phyloP scores from a whole-genome alignment of 1,284 basidiomycete genomes.

The Moniliophthora roreri region DNA sequence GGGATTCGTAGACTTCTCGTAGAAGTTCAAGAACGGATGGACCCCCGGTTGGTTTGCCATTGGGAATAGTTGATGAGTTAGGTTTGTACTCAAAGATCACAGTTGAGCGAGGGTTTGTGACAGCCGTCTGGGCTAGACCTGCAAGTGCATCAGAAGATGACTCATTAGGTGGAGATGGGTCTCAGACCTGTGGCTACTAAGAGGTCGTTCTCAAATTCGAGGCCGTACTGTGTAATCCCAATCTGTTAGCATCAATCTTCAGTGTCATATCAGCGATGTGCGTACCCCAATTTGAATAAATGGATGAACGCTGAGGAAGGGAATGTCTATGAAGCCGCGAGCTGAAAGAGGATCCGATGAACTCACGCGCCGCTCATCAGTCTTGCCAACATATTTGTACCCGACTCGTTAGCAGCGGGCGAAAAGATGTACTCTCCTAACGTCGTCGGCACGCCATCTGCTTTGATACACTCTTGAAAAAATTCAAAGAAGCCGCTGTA shows the following conservation, averaged over 20 bases:
- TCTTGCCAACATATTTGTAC: constrained; percentile 51
- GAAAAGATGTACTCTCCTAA: constrained; percentile 59
- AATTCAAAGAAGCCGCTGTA: constrained; percentile 58
- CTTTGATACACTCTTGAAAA: constrained; percentile 49
- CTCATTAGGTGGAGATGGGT: neutral
- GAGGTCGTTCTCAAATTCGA: constrained; percentile 57
- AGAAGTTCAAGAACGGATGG: constrained; percentile 50
- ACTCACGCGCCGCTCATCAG: constrained; percentile 58
- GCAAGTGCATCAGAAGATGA: neutral
- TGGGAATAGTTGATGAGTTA: neutral
- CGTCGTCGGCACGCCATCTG: constrained; percentile 39
- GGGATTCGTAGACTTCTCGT: constrained; percentile 53
- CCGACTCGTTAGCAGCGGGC: constrained; percentile 44
- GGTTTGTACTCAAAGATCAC: constrained; percentile 28
- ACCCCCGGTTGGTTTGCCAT: constrained; percentile 23
- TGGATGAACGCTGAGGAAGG: constrained; percentile 49
- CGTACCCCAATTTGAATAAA: constrained; percentile 65
- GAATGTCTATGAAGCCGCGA: constrained; percentile 9
- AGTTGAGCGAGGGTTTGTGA: constrained; percentile 37
- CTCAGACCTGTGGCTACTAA: constrained; percentile 52
- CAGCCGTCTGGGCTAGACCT: constrained; percentile 57
- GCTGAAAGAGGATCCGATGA: neutral
- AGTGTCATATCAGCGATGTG: constrained; percentile 7
- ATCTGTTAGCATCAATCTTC: constrained; percentile 1
- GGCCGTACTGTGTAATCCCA: constrained; percentile 42